Evolutionary conservation across 1,139 yeast species (phyloP).

Genomic region (Geotrichum siamense): DNA sequence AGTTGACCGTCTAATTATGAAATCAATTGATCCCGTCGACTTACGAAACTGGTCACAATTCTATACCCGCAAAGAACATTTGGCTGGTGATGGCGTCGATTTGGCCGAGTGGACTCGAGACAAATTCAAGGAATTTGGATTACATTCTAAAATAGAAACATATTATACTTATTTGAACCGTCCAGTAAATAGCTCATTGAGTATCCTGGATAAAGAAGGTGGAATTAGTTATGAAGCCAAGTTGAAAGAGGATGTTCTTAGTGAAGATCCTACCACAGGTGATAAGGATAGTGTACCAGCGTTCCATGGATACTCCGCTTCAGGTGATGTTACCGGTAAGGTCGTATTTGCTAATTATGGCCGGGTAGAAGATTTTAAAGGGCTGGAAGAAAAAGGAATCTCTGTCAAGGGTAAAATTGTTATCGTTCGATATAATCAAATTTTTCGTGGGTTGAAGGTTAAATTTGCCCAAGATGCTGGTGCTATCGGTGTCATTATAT

Average conservation of each 20-base stretch:
- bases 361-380: conserved; percentile 46
- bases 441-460: conserved; percentile 61
- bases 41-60: conserved; percentile 30
- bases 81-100: conserved; percentile 62
- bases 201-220: conserved; percentile 36
- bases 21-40: conserved; percentile 25
- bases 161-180: conserved; percentile 57
- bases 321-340: conserved; percentile 56
- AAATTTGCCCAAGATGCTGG: conserved; percentile 61
- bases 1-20: conserved; percentile 30
- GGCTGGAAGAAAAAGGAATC: conserved; percentile 42
- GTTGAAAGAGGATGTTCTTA: conserved; percentile 60
- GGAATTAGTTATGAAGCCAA: conserved; percentile 51
- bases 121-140: conserved; percentile 58
- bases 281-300: conserved; percentile 48
- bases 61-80: conserved; percentile 57
- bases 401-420: conserved; percentile 49
- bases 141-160: conserved; percentile 45
- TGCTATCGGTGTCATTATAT: conserved; percentile 52
- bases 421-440: conserved; percentile 51
- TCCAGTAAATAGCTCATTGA: conserved; percentile 50
- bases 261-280: conserved; percentile 62
- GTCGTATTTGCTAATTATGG: conserved; percentile 60
- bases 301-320: conserved; percentile 63
- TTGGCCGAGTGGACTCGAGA: conserved; percentile 60